Conservation (phyloP, 192 early-diverging fungal species). For the Umbelopsis vinacea region DNA sequence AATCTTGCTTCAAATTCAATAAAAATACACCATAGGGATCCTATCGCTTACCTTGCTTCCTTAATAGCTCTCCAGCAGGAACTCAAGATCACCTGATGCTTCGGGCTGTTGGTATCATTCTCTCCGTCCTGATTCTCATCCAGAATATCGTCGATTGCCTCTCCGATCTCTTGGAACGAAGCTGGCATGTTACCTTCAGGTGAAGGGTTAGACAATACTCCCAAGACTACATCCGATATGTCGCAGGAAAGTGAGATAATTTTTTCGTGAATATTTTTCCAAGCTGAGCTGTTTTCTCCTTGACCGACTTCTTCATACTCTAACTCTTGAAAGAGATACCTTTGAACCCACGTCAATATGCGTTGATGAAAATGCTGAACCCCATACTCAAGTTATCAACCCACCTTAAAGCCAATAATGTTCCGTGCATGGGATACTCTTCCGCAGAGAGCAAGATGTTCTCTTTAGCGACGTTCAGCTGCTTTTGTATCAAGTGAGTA, state of each 20-base stretch:
- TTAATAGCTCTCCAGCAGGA: conserved; percentile 94
- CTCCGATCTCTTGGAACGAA: conserved; percentile 74
- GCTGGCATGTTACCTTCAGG: conserved; percentile 92
- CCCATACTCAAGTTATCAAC: not conserved
- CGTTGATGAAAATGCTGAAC: too few species aligned
- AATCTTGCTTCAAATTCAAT: not conserved
- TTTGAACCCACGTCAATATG: not conserved
- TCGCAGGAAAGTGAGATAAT: conserved; percentile 54
- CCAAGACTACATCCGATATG: conserved; percentile 64
- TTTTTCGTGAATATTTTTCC: conserved; percentile 55
- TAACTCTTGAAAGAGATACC: conserved; percentile 66
- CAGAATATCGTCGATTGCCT: conserved; percentile 53
- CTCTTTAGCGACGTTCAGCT: conserved; percentile 49
- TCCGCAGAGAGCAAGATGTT: conserved; percentile 59
- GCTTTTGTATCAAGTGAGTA: conserved; percentile 50
- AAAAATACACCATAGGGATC: not conserved
- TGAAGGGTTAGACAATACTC: conserved; percentile 75
- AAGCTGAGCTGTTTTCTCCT: conserved; percentile 47
- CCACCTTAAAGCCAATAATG: conserved; percentile 52
- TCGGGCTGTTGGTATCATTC: conserved; percentile 51
- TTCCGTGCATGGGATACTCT: conserved; percentile 60
- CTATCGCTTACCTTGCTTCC: conserved; percentile 62
- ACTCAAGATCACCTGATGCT: conserved; percentile 87
- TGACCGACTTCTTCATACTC: conserved; percentile 53
- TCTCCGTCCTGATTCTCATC: conserved; percentile 44